A percentile compares a stretch with the other conserved stretches of the same genome.
These are phyloP conservation scores for Pichia ethanolica DNA, from an alignment of 805 yeast species.

Conservation along the genomic window DNA sequence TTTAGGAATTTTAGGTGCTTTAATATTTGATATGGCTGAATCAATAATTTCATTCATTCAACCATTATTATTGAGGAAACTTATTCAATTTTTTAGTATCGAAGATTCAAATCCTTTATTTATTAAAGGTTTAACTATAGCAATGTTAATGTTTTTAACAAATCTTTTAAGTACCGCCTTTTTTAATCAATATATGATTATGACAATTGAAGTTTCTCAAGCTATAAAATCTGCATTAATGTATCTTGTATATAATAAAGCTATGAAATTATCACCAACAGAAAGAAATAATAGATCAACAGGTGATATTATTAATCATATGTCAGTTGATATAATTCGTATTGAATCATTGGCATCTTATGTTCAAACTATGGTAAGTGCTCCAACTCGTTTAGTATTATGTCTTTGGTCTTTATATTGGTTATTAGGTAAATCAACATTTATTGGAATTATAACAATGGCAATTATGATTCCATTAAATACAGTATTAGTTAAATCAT, in stretches of 20 bases:
- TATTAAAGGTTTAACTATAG: constrained; percentile 55
- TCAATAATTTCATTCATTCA: constrained; percentile 37
- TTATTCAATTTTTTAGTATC: constrained; percentile 38
- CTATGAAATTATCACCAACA: constrained; percentile 59
- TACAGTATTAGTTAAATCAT: constrained; percentile 36
- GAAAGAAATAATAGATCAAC: constrained; percentile 54
- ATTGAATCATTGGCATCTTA: constrained; percentile 53
- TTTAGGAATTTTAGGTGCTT: constrained; percentile 27
- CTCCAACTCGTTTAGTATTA: constrained; percentile 49
- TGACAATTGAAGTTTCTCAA: constrained; percentile 53
- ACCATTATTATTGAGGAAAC: constrained; percentile 48
- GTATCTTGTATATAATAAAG: constrained; percentile 62
- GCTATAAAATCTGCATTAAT: constrained; percentile 59
- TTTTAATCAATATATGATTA: constrained; percentile 60
- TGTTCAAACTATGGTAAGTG: constrained; percentile 47
- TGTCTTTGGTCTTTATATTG: constrained; percentile 48
- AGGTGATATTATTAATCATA: constrained; percentile 73
- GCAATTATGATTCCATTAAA: constrained; percentile 53
- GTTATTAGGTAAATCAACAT: constrained; percentile 50
- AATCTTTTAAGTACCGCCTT: constrained; percentile 55
- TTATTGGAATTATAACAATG: constrained; percentile 50
- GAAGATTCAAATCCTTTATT: constrained; percentile 34
- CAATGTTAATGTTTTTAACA: constrained; percentile 54
- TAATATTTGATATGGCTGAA: constrained; percentile 31
- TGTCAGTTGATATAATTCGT: constrained; percentile 68